phyloP scores from a whole-genome alignment of 169 alveolate species.

The Plasmodium blacklocki region DNA sequence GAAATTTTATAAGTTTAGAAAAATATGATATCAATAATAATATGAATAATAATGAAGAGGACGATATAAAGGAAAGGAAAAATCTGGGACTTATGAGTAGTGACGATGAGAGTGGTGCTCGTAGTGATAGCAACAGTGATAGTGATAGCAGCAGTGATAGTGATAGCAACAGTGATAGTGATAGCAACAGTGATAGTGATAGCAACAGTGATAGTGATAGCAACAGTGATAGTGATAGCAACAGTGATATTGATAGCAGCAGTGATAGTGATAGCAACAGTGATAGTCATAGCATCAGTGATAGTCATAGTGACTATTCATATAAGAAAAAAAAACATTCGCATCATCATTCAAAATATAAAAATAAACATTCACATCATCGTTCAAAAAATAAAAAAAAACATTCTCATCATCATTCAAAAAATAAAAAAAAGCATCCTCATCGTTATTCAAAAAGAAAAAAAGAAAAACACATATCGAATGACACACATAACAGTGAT shows the following conservation, averaged over 20 bases:
- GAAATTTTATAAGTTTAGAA: slow-evolving; percentile 48
- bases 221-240: background rate
- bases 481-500: too few relatives aligned
- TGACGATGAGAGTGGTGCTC: background rate
- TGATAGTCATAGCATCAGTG: background rate
- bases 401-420: background rate
- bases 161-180: background rate
- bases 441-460: background rate
- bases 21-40: slow-evolving; percentile 16
- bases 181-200: slow-evolving; percentile 4
- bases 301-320: slow-evolving; percentile 13
- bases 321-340: background rate
- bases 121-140: background rate
- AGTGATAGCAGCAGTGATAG: slow-evolving; percentile 22
- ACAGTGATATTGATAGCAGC: background rate
- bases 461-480: too few relatives aligned
- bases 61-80: slow-evolving; percentile 61
- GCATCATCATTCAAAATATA: too few relatives aligned
- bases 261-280: slow-evolving; percentile 2
- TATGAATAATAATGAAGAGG: slow-evolving; percentile 56
- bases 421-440: slow-evolving; percentile 10
- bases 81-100: slow-evolving; percentile 57
- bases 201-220: background rate
- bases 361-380: background rate
- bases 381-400: background rate